Evolutionary conservation across 768 basidiomycete species (phyloP).

Genomic region (Macrolepiota dolichaula): DNA sequence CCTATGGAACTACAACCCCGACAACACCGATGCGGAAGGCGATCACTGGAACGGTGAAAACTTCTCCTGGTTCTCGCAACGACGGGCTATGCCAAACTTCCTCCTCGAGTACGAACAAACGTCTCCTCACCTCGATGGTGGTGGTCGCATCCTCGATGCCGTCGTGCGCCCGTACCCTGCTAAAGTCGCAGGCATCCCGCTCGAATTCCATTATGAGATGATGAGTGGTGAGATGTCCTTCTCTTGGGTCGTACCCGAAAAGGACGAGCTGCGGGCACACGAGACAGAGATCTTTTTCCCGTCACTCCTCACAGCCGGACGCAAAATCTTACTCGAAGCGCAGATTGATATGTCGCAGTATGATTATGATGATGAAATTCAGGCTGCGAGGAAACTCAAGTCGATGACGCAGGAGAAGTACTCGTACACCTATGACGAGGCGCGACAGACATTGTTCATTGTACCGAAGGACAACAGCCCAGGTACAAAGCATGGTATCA

Average conservation of each 20-base stretch:
- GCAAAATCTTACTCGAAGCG: slow-evolving; percentile 53
- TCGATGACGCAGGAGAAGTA: slow-evolving; percentile 33
- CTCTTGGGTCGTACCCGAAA: slow-evolving; percentile 43
- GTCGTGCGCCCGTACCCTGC: slow-evolving; percentile 90
- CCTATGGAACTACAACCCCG: slow-evolving; percentile 93
- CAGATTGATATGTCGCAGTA: slow-evolving; percentile 24
- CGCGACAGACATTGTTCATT: slow-evolving; percentile 73
- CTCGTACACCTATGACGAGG: slow-evolving; percentile 55
- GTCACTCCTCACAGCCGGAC: slow-evolving; percentile 50
- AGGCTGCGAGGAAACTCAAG: background rate
- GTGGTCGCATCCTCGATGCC: slow-evolving; percentile 71
- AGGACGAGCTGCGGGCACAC: slow-evolving; percentile 27
- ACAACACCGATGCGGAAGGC: slow-evolving; percentile 73
- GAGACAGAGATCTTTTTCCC: slow-evolving; percentile 88
- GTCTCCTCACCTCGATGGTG: slow-evolving; percentile 75
- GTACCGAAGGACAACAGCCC: slow-evolving; percentile 40
- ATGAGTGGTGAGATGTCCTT: slow-evolving; percentile 64
- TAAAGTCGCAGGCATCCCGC: slow-evolving; percentile 84
- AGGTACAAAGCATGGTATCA: slow-evolving; percentile 45
- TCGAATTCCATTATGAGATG: slow-evolving; percentile 73
- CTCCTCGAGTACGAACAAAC: slow-evolving; percentile 57
- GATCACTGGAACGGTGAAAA: slow-evolving; percentile 97
- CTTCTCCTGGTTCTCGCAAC: slow-evolving; percentile 88
- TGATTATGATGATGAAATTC: background rate
- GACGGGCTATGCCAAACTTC: slow-evolving; percentile 52